Evolutionary conservation across 257 asterid genomes (phyloP), one percentile per base, ranked within the genome.

Genomic region (Linderniella brevidens): DNA sequence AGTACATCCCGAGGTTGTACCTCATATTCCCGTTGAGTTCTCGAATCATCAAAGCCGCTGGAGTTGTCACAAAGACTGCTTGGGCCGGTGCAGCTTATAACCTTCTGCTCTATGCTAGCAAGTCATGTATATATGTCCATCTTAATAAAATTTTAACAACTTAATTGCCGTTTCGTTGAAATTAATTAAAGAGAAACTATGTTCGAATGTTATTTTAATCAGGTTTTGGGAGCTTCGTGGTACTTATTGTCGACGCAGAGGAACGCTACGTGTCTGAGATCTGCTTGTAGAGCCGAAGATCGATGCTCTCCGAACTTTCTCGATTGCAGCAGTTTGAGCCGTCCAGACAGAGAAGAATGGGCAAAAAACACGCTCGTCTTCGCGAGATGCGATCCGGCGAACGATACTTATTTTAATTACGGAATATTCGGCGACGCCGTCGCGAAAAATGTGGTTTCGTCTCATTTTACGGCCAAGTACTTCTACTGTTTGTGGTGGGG

Each of bases 401-500:
- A 72, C 40, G 50, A 75, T 0, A 59, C 72, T 25, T 70, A 68
- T 64, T 85, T 85, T 62, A 64, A 78, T 54, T 62, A 70, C 11
- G 95, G 95, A 37, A 73, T 85, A 45, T 80, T 65, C 36, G 85
- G 82, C 55, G 65, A 71, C 49, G 92, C 93, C 17, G 64, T 80
- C 44, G 61, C 65, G 15, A 80, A 80, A 53, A 61, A 75, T 41
- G 93, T 85, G 18, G 73, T 80, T 39, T 85, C 95, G 0, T 63
- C 86, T 44, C 16, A 45, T 17, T 80, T 85, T 56, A 49, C 80
- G 13, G 82, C 75, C 50, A 85, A 85, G 77, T 85, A 78, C 70
- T 76, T 85, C 58, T 85, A 85, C 63, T 78, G 95, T 40, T 69
- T 85, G 51, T 85, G 95, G 95, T 85, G 95, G 95, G 95, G 95